These are phyloP conservation scores for Colletotrichum kahawae DNA, from an alignment of 2,329 filamentous ascomycete species.

Conservation along the genomic window DNA sequence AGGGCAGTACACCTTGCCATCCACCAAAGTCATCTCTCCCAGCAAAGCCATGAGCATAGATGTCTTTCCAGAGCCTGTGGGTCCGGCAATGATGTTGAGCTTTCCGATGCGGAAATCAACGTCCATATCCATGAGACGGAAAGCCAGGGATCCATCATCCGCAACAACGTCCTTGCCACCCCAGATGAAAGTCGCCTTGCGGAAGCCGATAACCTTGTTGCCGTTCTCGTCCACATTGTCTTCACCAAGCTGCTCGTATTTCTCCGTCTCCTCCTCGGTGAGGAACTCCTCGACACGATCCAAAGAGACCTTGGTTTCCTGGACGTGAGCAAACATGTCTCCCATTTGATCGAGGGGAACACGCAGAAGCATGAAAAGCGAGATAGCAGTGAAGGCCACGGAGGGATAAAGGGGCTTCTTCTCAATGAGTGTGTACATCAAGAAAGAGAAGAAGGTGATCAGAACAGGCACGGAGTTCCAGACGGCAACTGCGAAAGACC, in stretches of 20 bases:
- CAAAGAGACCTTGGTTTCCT: constrained; percentile 95
- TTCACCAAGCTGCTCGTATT: constrained; percentile 82
- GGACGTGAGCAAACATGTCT: constrained; percentile 98
- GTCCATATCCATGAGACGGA: constrained; percentile 83
- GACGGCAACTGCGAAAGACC: constrained; percentile 88
- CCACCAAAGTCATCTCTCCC: constrained; percentile 90
- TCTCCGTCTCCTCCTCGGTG: constrained; percentile 92
- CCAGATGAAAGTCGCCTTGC: constrained; percentile 88
- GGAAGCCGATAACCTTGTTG: constrained; percentile 81
- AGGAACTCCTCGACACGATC: constrained; percentile 96
- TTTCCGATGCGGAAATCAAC: constrained; percentile 84
- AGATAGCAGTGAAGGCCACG: constrained; percentile 93
- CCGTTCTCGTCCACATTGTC: constrained; percentile 73
- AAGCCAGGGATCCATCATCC: constrained; percentile 73
- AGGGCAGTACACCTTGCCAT: constrained; percentile 83
- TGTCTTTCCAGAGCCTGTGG: constrained; percentile 94
- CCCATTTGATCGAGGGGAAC: constrained; percentile 94
- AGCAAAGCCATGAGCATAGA: constrained; percentile 94
- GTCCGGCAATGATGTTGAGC: constrained; percentile 90
- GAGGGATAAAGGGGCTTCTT: constrained; percentile 89
- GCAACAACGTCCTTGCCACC: constrained; percentile 69
- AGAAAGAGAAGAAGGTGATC: constrained; percentile 96
- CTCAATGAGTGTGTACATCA: constrained; percentile 90
- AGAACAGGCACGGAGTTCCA: constrained; percentile 96
- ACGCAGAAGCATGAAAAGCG: constrained; percentile 91